phyloP scores from a whole-genome alignment of 495 filamentous ascomycete species.

The Pyronema omphalodes region DNA sequence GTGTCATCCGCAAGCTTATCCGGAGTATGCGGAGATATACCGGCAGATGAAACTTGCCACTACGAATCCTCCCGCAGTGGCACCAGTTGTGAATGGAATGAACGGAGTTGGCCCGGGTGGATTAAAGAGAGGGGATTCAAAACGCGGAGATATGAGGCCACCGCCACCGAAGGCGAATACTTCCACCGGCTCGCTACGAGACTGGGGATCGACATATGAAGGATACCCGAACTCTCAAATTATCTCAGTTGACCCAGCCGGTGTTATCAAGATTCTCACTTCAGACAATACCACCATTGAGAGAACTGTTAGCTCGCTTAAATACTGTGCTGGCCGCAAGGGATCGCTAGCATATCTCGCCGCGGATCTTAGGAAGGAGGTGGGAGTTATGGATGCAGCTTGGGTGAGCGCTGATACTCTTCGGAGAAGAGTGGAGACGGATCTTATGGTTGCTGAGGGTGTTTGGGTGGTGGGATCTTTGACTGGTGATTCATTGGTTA shows the following conservation, averaged over 20 bases:
- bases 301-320: conserved; percentile 32
- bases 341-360: conserved; percentile 40
- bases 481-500: conserved; percentile 45
- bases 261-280: conserved; percentile 31
- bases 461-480: conserved; percentile 47
- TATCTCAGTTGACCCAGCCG: conserved; percentile 25
- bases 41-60: conserved; percentile 43
- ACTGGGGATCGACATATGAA: conserved; percentile 29
- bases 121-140: too few relatives aligned
- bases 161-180: not conserved
- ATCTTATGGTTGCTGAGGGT: conserved; percentile 36
- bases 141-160: too few relatives aligned
- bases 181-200: not conserved
- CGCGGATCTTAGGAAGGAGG: conserved; percentile 31
- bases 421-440: conserved; percentile 34
- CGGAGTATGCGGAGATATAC: conserved; percentile 45
- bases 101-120: too few relatives aligned
- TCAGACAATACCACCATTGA: conserved; percentile 31
- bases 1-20: conserved; percentile 48
- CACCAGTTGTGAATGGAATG: conserved; percentile 9
- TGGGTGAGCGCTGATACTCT: conserved; percentile 39
- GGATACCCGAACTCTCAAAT: conserved; percentile 41
- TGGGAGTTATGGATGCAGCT: conserved; percentile 27
- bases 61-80: conserved; percentile 44
- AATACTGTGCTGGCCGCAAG: conserved; percentile 45